These are phyloP conservation scores for Candida dendrica DNA, from an alignment of 805 yeast species.

Conservation along the genomic window DNA sequence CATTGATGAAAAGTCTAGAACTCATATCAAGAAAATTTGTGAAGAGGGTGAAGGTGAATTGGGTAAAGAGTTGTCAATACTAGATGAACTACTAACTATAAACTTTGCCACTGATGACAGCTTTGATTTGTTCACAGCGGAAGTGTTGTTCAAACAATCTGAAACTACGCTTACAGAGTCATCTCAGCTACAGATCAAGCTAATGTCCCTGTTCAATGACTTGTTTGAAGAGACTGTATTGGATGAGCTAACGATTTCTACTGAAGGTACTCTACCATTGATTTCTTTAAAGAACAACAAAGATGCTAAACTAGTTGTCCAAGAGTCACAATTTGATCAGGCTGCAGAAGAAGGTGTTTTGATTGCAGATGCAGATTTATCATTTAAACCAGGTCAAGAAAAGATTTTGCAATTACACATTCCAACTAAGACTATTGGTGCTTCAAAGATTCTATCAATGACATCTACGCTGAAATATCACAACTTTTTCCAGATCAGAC, in stretches of 20 bases:
- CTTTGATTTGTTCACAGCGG: conserved; percentile 18
- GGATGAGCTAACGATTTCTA: conserved; percentile 6
- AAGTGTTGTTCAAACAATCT: conserved; percentile 13
- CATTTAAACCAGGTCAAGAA: conserved; percentile 7
- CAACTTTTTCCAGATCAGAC: conserved; percentile 12
- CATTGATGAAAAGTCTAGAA: not conserved
- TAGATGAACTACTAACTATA: conserved; percentile 6
- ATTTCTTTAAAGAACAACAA: conserved; percentile 10
- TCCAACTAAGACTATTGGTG: conserved; percentile 14
- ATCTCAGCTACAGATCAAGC: conserved; percentile 22
- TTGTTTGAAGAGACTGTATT: conserved; percentile 3
- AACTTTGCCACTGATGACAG: conserved; percentile 19
- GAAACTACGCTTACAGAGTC: conserved; percentile 14
- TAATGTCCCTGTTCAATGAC: conserved; percentile 22
- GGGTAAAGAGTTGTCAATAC: not conserved
- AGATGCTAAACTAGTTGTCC: not conserved
- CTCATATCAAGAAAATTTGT: not conserved
- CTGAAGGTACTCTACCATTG: conserved; percentile 12
- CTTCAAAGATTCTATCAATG: conserved; percentile 8
- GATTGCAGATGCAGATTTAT: conserved; percentile 8
- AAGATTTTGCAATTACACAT: conserved; percentile 12
- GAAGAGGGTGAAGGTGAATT: not conserved
- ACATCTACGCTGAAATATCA: conserved; percentile 7
- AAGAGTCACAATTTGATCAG: conserved; percentile 4
- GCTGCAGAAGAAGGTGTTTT: conserved; percentile 1